Base-by-base conservation (phyloP, 192 early-diverging fungal genomes). In the Thoreauomyces humboldtii region DNA sequence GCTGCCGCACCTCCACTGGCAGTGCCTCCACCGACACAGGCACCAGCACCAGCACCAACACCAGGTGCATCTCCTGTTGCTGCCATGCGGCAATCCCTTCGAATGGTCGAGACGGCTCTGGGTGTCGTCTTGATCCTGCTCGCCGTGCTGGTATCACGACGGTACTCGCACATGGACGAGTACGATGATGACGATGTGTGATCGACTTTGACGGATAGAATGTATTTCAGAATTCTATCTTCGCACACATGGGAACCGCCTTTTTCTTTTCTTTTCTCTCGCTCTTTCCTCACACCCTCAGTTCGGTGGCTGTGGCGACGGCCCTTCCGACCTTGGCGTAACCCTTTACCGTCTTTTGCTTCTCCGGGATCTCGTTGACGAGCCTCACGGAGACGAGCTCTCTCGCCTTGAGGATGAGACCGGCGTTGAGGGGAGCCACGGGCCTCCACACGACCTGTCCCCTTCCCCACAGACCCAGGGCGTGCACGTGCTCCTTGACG, bases 371-470 rank as follows among this genome's bases (percentile, higher is more conserved):
- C 24, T 69, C 69, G 58, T 77, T 75, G 1, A 74, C 76, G 7
- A 81, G 52, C 15, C 53, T 25, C 14, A 89, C 69, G 27, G 71
- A 67, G 12, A 89, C 76, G 1, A 89, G 63, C 59, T 89, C 88
- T 57, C 83, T 79, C 21, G 86, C 62, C 71, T 81, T 86, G 29
- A 89, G 53, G 12, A 89, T 73, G 51, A 73, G 73, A n/a, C 86
- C 88, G 2, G 86, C 88, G 7, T 71, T 48, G 31, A 75, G 61
- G 36, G 78, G 77, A 17, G 66, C 69, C 4, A 86, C 79, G 4
- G 69, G 70, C 22, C 76, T 65, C 70, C 81, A 86, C 4, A 86
- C 78, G 3, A 82, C 74, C 50, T 84, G 73, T 38, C 86, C 82
- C 22, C 86, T 67, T 11, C 74, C 65, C 21, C 60, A 63, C 47